Evolutionary conservation across 2,329 filamentous ascomycete species (phyloP).

Genomic region (Monosporascus sp.): DNA sequence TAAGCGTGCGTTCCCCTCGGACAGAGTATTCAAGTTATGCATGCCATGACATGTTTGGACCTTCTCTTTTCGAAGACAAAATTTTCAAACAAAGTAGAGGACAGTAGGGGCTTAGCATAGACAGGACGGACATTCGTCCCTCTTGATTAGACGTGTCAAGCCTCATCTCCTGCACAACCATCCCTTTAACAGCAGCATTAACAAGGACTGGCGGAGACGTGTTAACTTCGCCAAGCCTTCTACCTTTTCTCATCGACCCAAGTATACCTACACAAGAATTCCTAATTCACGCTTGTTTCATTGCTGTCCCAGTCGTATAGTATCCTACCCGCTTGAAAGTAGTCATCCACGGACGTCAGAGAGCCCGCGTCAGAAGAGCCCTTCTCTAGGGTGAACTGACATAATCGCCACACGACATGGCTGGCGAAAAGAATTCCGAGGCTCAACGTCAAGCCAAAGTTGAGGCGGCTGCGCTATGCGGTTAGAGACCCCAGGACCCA

Average conservation of each 20-base stretch:
- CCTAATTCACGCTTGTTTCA: not conserved
- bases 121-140: too few relatives aligned
- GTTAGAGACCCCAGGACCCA: slow-evolving; percentile 12
- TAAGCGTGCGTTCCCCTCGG: too few relatives aligned
- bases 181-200: not conserved
- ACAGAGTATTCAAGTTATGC: too few relatives aligned
- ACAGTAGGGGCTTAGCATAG: too few relatives aligned
- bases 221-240: not conserved
- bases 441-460: slow-evolving; percentile 5
- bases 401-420: not conserved
- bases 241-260: not conserved
- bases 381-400: too few relatives aligned
- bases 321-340: not conserved
- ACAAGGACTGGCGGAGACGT: not conserved
- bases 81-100: too few relatives aligned
- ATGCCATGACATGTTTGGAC: too few relatives aligned
- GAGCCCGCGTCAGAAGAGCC: too few relatives aligned
- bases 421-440: slow-evolving; percentile 7
- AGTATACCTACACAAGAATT: not conserved
- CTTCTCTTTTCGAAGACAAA: too few relatives aligned
- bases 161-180: not conserved
- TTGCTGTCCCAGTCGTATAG: not conserved
- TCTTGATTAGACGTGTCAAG: too few relatives aligned
- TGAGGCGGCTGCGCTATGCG: slow-evolving; percentile 4
- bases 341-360: too few relatives aligned